Conservation (phyloP, 2,329 filamentous ascomycete genomes). For the Byssoonygena ceratinophila region DNA sequence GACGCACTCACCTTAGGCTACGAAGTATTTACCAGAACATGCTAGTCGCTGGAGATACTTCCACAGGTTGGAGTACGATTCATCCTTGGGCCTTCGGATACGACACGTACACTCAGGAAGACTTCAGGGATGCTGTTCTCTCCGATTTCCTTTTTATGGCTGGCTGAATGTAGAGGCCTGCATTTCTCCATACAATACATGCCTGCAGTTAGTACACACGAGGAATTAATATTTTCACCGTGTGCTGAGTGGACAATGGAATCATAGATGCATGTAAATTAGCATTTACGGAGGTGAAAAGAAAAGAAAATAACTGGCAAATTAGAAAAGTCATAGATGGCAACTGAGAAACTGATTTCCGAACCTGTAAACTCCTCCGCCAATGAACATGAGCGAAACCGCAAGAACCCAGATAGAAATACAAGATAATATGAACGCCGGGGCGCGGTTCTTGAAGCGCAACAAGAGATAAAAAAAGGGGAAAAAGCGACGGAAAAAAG, state of each 20-base stretch:
- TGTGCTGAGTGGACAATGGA: not conserved
- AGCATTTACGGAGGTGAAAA: not conserved
- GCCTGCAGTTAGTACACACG: not conserved
- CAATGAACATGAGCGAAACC: not conserved
- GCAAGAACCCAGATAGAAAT: not conserved
- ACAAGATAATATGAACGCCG: conserved; percentile 4
- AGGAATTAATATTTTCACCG: not conserved
- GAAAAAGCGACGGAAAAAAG: not conserved
- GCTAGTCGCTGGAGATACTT: too few species aligned
- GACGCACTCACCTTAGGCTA: not conserved
- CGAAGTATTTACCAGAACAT: too few species aligned
- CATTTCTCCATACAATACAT: conserved; percentile 2
- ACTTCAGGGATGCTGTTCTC: not conserved
- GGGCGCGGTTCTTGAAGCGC: not conserved
- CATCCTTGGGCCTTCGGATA: not conserved
- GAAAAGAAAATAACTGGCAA: not conserved
- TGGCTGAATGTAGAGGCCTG: not conserved
- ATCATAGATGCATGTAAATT: not conserved
- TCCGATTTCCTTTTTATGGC: not conserved
- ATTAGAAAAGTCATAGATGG: not conserved
- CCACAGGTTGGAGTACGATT: not conserved
- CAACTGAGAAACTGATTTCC: not conserved
- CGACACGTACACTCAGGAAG: too few species aligned
- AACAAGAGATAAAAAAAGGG: not conserved
- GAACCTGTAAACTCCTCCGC: not conserved